Base-by-base conservation (phyloP, 2,329 filamentous ascomycete species). In the Rhytidhysteron rufulum region DNA sequence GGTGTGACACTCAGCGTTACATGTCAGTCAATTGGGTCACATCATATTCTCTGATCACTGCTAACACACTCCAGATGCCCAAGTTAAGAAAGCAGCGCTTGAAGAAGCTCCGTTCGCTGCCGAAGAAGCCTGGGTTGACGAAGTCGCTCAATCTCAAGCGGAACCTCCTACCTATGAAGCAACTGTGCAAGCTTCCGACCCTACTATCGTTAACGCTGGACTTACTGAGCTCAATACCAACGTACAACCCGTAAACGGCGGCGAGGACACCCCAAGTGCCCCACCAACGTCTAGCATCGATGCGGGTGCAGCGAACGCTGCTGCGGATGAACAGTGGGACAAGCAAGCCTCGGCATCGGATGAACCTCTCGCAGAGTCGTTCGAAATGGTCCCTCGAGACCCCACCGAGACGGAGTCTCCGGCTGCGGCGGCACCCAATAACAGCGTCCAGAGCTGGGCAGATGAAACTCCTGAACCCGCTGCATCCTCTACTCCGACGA, bases 381-480 rank as follows among this genome's bases (percentile, higher is more conserved):
- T 87, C 79, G 84, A 94, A 44, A 80, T 88, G 62, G 73, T 87
- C 32, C 80, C 87, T 37, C 80, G 84, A 41, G 80, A 90, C 57
- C 77, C 83, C 34, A 70, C 79, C 37, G 88, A 94, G 72, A 83
- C 85, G 4, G 86, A 93, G 46, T 80, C 75, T 27, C 80, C 79
- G 27, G 62, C 80, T 31, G 68, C 74, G 34, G 48, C 61, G 16
- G 64, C 66, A 11, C 58, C 65, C 16, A 79, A 80, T 19, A 80
- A 78, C n/a, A 78, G 81, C 34, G 80, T 79, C 5, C 81, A 85
- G 58, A 88, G 83, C 55, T 94, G 87, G 87, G 87, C 87, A 19
- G 88, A 95, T 55, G 86, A 93, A 45, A 79, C 86, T 17, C 54
- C 56, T 10, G 61, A 63, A 25, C 55, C 54, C 16, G 49, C 50